phyloP scores from a whole-genome alignment of 768 basidiomycete species.

The Lentinula sp. region DNA sequence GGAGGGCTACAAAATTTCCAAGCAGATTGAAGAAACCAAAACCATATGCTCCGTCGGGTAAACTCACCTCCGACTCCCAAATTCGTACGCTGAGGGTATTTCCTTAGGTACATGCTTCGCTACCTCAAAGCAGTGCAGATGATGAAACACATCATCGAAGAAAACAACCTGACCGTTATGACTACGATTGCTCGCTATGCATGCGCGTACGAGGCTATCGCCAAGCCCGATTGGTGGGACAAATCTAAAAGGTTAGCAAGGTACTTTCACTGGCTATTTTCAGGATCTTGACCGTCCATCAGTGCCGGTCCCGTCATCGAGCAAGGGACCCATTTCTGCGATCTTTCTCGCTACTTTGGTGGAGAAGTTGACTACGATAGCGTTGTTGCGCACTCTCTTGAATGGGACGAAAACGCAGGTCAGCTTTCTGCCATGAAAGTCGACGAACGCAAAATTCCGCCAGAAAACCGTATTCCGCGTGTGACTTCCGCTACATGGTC shows the following conservation, averaged over 20 bases:
- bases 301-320: constrained; percentile 82
- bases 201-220: constrained; percentile 75
- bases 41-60: constrained; percentile 89
- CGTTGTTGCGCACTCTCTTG: constrained; percentile 82
- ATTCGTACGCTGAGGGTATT: neutral
- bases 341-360: constrained; percentile 95
- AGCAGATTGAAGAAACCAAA: constrained; percentile 59
- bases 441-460: constrained; percentile 79
- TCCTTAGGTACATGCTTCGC: constrained; percentile 79
- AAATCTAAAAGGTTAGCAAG: constrained; percentile 65
- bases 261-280: neutral
- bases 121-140: constrained; percentile 91
- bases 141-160: constrained; percentile 94
- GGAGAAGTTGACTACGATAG: constrained; percentile 86
- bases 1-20: constrained; percentile 66
- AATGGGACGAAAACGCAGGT: constrained; percentile 89
- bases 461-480: constrained; percentile 89
- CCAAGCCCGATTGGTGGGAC: constrained; percentile 91
- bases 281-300: neutral
- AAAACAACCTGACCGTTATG: constrained; percentile 94
- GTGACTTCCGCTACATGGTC: constrained; percentile 91
- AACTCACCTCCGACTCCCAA: constrained; percentile 2
- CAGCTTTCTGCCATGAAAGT: constrained; percentile 72
- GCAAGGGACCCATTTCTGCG: constrained; percentile 96
- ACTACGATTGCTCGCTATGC: constrained; percentile 93